A percentile compares a stretch with the other conserved stretches of the same genome.
Conservation (phyloP, 495 filamentous ascomycete genomes). For the Penicillium parvum region DNA sequence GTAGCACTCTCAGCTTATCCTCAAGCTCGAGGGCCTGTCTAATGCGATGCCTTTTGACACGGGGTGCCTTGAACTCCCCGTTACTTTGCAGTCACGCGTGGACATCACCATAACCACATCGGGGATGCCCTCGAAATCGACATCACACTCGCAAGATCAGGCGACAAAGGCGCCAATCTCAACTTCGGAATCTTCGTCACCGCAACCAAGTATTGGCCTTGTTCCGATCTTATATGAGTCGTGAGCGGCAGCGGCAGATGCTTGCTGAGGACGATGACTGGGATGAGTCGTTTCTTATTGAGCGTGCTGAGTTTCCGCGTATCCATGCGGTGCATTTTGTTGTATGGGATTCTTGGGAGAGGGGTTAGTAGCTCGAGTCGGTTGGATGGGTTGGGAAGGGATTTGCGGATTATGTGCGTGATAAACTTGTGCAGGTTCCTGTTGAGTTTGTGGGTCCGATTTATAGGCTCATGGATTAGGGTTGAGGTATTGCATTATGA, state of each 20-base stretch:
- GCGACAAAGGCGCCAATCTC: constrained; percentile 47
- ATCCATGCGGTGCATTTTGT: constrained; percentile 48
- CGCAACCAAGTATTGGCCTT: constrained; percentile 34
- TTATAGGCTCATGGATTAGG: no score
- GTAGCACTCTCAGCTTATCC: no score
- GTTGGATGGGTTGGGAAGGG: constrained; percentile 49
- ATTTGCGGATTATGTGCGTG: constrained; percentile 46
- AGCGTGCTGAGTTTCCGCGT: constrained; percentile 43
- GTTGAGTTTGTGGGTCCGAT: no score
- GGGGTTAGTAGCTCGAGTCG: constrained; percentile 45
- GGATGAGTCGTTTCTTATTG: constrained; percentile 33
- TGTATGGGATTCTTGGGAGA: constrained; percentile 46
- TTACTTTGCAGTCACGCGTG: no score
- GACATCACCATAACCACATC: no score
- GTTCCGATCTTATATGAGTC: constrained; percentile 42
- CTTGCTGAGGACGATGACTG: constrained; percentile 34
- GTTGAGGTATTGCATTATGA: no score
- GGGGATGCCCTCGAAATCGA: no score
- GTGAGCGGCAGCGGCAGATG: constrained; percentile 26
- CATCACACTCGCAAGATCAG: constrained; percentile 40
- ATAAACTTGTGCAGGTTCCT: constrained; percentile 43
- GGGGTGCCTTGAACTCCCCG: no score
- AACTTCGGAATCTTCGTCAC: constrained; percentile 47
- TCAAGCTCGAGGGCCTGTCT: no score
- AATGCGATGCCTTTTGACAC: no score